Conservation (phyloP, 257 asterid genomes). For the Solanum sejunctum region DNA sequence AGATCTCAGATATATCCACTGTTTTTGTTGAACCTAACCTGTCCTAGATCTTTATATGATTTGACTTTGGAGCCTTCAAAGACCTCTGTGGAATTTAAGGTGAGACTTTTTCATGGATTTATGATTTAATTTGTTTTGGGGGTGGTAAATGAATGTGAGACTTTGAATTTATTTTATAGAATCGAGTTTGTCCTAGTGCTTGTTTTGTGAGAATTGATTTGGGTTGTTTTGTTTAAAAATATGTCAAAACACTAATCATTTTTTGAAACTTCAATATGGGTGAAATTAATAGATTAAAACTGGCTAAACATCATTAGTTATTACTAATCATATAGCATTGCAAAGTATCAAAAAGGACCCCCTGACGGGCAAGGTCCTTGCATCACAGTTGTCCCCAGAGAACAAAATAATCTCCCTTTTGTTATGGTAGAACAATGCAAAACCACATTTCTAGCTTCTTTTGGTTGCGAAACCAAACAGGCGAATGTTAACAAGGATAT, state of each 20-base stretch:
- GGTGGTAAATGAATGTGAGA: neutral
- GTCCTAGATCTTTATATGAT: slow-evolving; percentile 74
- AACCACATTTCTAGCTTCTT: neutral
- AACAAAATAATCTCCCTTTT: neutral
- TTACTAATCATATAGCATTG: neutral
- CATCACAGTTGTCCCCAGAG: neutral
- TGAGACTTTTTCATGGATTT: slow-evolving; percentile 8
- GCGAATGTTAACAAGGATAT: neutral
- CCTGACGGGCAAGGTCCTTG: neutral
- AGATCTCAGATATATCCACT: too few relatives aligned
- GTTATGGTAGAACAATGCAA: neutral
- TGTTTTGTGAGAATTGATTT: neutral
- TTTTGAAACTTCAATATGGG: neutral
- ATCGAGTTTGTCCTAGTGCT: neutral
- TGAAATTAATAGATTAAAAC: neutral
- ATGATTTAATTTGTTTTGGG: neutral
- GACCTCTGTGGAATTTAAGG: slow-evolving; percentile 80
- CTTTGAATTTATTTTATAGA: neutral
- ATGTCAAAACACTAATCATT: neutral
- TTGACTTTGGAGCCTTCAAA: slow-evolving; percentile 53
- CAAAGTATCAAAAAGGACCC: neutral
- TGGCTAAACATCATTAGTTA: neutral
- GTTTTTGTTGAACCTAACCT: slow-evolving; percentile 20
- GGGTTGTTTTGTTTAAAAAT: too few relatives aligned
- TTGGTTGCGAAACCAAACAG: neutral